A percentile compares a stretch with the other conserved stretches of the same genome.
Conservation (phyloP, 2,329 filamentous ascomycete species). For the Arachnopeziza araneosa region DNA sequence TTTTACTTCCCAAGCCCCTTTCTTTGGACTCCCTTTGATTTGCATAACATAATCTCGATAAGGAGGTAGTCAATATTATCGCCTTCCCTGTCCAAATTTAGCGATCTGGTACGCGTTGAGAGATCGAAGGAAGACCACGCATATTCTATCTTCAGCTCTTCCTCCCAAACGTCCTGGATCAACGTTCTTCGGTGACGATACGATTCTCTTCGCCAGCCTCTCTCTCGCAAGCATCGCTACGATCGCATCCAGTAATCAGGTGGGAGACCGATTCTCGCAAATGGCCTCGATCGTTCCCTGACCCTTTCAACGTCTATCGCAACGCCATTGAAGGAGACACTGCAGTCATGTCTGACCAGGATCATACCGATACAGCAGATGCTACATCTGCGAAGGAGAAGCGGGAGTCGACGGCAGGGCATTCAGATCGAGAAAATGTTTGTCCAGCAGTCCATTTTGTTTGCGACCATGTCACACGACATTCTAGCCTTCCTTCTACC, state of each 20-base stretch:
- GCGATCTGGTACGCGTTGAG: not conserved
- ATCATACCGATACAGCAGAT: conserved; percentile 1
- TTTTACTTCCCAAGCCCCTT: not conserved
- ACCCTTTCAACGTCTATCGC: not conserved
- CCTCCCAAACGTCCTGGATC: not conserved
- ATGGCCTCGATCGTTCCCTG: conserved; percentile 14
- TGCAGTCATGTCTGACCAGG: conserved; percentile 11
- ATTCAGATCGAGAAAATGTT: conserved; percentile 23
- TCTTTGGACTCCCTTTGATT: not conserved
- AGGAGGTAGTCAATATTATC: not conserved
- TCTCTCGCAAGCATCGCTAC: not conserved
- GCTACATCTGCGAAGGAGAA: conserved; percentile 4
- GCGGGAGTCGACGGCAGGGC: conserved; percentile 16
- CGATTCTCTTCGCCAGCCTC: not conserved
- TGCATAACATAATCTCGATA: not conserved
- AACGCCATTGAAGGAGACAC: not conserved
- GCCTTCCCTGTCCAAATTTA: not conserved
- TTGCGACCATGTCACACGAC: not conserved
- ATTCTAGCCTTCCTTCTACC: not conserved
- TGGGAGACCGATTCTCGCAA: conserved; percentile 7
- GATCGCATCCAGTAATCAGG: not conserved
- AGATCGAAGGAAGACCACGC: not conserved
- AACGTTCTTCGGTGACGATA: not conserved
- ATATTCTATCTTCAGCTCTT: not conserved
- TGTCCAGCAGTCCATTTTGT: not conserved